These are phyloP conservation scores for Ochetophila trinervis DNA, from an alignment of 306 rosid genomes.

Conservation along the genomic window DNA sequence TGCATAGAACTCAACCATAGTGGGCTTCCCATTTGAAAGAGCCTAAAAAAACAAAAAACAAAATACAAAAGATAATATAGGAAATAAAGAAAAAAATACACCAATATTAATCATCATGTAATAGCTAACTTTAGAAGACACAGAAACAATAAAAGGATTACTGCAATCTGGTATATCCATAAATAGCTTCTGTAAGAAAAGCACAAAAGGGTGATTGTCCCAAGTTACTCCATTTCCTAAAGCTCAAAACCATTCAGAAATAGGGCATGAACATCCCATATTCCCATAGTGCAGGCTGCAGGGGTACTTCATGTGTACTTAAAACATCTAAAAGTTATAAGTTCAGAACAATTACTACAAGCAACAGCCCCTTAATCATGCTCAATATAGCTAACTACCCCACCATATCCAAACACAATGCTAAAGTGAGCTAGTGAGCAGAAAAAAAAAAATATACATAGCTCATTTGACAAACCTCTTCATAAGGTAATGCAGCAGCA, in stretches of 20 bases:
- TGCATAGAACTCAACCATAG: slow-evolving; percentile 96
- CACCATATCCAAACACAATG: not conserved
- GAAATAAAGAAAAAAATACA: slow-evolving; percentile 14
- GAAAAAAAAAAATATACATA: not conserved
- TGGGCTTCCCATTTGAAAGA: slow-evolving; percentile 90
- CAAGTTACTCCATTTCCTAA: not conserved
- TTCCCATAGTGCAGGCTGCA: not conserved
- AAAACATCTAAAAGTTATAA: not conserved
- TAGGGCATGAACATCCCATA: not conserved
- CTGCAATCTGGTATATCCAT: not conserved
- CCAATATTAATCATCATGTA: not conserved
- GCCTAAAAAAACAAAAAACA: slow-evolving; percentile 50
- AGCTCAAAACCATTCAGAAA: not conserved
- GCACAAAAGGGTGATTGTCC: not conserved
- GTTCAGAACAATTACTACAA: not conserved
- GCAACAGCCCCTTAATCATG: not conserved
- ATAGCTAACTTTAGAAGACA: not conserved
- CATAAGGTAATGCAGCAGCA: slow-evolving; percentile 80
- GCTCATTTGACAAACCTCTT: slow-evolving; percentile 47
- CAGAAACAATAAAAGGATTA: not conserved
- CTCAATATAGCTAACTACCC: not conserved
- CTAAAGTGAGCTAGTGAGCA: not conserved
- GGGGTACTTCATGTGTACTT: not conserved
- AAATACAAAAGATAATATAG: slow-evolving; percentile 8
- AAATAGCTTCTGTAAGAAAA: not conserved